These are phyloP conservation scores for Hemisphaericaspora nanyangensis DNA, from an alignment of 805 yeast species.

Conservation along the genomic window DNA sequence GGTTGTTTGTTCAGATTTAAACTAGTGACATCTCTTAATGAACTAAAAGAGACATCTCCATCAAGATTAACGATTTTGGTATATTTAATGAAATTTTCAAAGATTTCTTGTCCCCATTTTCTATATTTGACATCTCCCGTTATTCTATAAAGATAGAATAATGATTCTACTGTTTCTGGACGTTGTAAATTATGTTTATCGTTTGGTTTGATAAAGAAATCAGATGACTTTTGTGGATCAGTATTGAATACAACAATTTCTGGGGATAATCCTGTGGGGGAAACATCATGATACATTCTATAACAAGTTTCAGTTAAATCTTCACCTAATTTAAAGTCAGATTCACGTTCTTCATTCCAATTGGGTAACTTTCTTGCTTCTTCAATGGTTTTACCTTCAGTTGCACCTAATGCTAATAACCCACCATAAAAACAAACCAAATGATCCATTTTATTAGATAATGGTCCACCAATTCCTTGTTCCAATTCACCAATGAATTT, in stretches of 20 bases:
- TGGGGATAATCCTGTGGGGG: slow-evolving; percentile 74
- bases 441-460: slow-evolving; percentile 84
- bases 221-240: slow-evolving; percentile 41
- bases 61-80: slow-evolving; percentile 43
- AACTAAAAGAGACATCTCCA: slow-evolving; percentile 52
- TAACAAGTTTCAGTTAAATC: slow-evolving; percentile 80
- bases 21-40: slow-evolving; percentile 61
- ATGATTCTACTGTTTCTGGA: slow-evolving; percentile 90
- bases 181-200: slow-evolving; percentile 87
- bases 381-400: slow-evolving; percentile 58
- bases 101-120: slow-evolving; percentile 86
- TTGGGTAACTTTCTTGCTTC: slow-evolving; percentile 50
- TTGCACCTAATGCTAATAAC: slow-evolving; percentile 82
- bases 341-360: slow-evolving; percentile 59
- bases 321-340: slow-evolving; percentile 65
- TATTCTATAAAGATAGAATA: slow-evolving; percentile 73
- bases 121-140: slow-evolving; percentile 80
- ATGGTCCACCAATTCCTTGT: slow-evolving; percentile 55
- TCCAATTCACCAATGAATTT: slow-evolving; percentile 78
- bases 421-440: slow-evolving; percentile 92
- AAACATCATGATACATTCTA: slow-evolving; percentile 68
- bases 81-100: slow-evolving; percentile 62
- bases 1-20: slow-evolving; percentile 28
- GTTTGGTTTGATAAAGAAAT: slow-evolving; percentile 62
- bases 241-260: slow-evolving; percentile 84